Conservation (phyloP, 2,329 filamentous ascomycete genomes). For the Fusarium chaquense region DNA sequence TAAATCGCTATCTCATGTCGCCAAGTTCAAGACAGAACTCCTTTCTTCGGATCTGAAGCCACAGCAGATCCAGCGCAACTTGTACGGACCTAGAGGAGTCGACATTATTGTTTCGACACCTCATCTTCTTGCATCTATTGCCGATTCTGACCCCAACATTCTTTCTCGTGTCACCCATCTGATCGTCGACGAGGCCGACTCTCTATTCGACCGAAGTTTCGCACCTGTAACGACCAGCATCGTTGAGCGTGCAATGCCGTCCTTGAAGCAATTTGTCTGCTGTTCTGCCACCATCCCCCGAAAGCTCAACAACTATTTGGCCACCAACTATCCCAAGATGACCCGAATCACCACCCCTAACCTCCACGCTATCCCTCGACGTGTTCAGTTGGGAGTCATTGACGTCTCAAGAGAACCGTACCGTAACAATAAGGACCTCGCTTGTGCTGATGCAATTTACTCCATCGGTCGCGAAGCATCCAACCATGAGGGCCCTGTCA, state of each 20-base stretch:
- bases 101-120: conserved; percentile 91
- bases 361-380: conserved; percentile 92
- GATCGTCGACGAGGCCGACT: conserved; percentile 95
- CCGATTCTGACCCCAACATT: conserved; percentile 89
- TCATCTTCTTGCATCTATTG: conserved; percentile 88
- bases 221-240: conserved; percentile 84
- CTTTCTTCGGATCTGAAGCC: conserved; percentile 83
- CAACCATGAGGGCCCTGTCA: conserved; percentile 66
- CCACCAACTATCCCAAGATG: conserved; percentile 84
- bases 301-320: conserved; percentile 87
- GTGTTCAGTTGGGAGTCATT: conserved; percentile 92
- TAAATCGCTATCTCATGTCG: conserved; percentile 83
- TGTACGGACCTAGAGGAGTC: conserved; percentile 84
- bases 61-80: conserved; percentile 82
- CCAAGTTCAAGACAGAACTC: conserved; percentile 87
- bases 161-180: conserved; percentile 91
- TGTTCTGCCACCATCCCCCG: conserved; percentile 97
- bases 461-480: conserved; percentile 84
- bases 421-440: conserved; percentile 89
- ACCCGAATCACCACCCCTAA: conserved; percentile 92
- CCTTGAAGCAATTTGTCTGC: conserved; percentile 85
- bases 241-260: conserved; percentile 83
- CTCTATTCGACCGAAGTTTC: conserved; percentile 93
- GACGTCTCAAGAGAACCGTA: conserved; percentile 95
- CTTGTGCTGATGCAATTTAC: conserved; percentile 95